A percentile compares a stretch with the other conserved stretches of the same genome.
Evolutionary conservation across 1,284 basidiomycete genomes (phyloP).

Genomic region (Irpex sp.): DNA sequence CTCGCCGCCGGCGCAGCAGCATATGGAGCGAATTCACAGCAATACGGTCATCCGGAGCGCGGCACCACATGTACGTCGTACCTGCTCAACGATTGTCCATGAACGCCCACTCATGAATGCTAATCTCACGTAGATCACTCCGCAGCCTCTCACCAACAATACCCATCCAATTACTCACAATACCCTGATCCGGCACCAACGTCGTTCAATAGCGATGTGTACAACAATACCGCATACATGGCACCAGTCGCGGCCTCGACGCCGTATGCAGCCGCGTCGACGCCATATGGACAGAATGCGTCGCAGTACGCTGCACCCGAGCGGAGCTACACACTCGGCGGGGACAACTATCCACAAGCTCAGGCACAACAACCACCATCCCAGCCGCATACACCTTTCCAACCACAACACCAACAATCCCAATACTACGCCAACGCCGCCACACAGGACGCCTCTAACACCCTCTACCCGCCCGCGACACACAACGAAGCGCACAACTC

Average conservation of each 20-base stretch:
- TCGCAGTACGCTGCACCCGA: conserved; percentile 26
- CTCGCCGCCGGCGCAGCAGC: conserved; percentile 12
- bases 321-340: conserved; percentile 56
- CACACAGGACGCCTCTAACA: conserved; percentile 3
- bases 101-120: background rate
- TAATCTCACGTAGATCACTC: conserved; percentile 42
- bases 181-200: conserved; percentile 45
- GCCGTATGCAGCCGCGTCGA: conserved; percentile 23
- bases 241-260: conserved; percentile 14
- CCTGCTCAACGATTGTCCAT: background rate
- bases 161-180: conserved; percentile 39
- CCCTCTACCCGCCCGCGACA: conserved; percentile 7
- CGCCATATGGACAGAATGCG: conserved; percentile 6
- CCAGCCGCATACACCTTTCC: background rate
- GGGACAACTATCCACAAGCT: conserved; percentile 41
- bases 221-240: conserved; percentile 35
- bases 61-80: conserved; percentile 51
- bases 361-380: background rate
- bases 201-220: conserved; percentile 37
- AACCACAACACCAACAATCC: background rate
- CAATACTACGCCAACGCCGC: conserved; percentile 31
- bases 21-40: conserved; percentile 28
- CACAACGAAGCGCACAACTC: conserved; percentile 18
- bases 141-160: conserved; percentile 46
- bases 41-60: conserved; percentile 51